phyloP scores from a whole-genome alignment of 305 asterid species.

The Solanum hybrid region DNA sequence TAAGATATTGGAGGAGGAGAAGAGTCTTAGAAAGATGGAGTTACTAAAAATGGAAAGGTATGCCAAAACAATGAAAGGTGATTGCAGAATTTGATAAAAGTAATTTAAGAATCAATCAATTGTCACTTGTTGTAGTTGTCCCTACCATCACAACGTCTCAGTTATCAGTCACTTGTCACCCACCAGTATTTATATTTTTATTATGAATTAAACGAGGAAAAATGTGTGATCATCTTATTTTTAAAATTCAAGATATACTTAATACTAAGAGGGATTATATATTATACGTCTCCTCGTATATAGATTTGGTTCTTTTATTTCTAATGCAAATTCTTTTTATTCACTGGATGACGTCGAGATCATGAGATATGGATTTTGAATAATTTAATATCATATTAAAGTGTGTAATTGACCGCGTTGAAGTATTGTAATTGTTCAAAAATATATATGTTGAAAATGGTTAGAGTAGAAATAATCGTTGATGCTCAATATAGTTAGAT shows the following conservation, averaged over 20 bases:
- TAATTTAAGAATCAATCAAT: conserved; percentile 36
- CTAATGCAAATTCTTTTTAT: too few relatives aligned
- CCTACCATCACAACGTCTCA: neutral
- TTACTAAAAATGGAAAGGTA: conserved; percentile 27
- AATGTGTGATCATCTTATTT: neutral
- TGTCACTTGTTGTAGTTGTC: neutral
- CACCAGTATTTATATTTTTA: neutral
- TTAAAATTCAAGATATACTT: neutral
- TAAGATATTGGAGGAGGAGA: conserved; percentile 11
- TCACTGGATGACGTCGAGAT: neutral
- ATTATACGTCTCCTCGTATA: neutral
- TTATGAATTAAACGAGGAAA: too few relatives aligned
- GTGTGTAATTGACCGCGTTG: neutral
- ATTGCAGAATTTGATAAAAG: conserved; percentile 37
- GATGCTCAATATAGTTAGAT: neutral
- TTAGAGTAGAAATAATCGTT: neutral
- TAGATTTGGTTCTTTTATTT: neutral
- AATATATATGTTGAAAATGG: neutral
- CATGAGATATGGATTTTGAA: neutral
- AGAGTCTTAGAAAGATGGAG: conserved; percentile 5
- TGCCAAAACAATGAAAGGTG: conserved; percentile 38
- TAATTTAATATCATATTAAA: neutral
- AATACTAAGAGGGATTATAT: too few relatives aligned
- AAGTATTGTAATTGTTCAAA: neutral
- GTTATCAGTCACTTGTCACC: conserved; percentile 5